A percentile compares a stretch with the other conserved stretches of the same genome.
Evolutionary conservation across 1,284 basidiomycete genomes (phyloP).

Genomic region (Thecaphora thlaspeos): DNA sequence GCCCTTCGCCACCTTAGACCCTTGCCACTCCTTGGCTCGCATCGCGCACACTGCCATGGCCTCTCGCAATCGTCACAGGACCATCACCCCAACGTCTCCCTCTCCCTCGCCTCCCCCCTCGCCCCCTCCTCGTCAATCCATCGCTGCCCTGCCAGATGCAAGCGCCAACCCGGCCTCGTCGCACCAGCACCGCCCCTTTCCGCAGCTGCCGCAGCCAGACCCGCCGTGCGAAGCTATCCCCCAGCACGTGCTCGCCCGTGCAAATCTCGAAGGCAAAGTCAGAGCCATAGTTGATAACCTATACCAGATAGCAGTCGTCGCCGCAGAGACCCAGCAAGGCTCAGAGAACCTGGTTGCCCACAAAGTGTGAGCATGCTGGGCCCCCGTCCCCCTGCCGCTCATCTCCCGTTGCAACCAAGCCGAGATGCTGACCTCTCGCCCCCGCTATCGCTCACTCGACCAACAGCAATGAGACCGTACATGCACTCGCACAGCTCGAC

Average conservation of each 20-base stretch:
- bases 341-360: conserved; percentile 38
- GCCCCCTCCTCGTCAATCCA: background rate
- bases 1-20: no score
- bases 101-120: conserved; percentile 2
- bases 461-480: conserved; percentile 41
- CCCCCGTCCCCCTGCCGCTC: no score
- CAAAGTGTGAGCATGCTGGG: conserved; percentile 46
- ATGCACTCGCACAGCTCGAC: conserved; percentile 40
- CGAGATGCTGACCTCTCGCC: no score
- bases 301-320: conserved; percentile 50
- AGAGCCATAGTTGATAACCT: conserved; percentile 46
- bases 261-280: conserved; percentile 40
- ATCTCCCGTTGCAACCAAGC: no score
- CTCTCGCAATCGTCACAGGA: background rate
- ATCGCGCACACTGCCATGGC: no score
- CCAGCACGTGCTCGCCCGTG: conserved; percentile 25
- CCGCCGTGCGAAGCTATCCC: background rate
- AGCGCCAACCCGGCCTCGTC: background rate
- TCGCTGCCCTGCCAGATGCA: background rate
- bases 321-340: conserved; percentile 49
- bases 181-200: background rate
- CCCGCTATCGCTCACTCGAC: background rate
- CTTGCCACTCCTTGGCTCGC: no score
- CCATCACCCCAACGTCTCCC: background rate
- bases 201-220: no score